Evolutionary conservation across 2,329 filamentous ascomycete genomes (phyloP).

Genomic region (Fusarium sp.): DNA sequence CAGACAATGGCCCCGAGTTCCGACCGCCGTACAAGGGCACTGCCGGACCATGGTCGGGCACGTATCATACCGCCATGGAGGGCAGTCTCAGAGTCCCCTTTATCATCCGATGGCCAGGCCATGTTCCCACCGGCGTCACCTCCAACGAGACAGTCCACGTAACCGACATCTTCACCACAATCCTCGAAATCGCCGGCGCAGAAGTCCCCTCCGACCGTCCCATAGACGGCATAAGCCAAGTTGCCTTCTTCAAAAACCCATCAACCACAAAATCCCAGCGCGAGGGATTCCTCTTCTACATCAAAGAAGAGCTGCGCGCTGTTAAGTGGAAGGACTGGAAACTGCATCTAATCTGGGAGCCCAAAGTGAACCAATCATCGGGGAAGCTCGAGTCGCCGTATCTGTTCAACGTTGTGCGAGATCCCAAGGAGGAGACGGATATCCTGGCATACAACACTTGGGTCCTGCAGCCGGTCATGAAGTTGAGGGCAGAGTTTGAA

Average conservation of each 20-base stretch:
- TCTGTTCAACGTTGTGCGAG: conserved; percentile 47
- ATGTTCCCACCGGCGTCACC: conserved; percentile 39
- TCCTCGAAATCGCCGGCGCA: conserved; percentile 43
- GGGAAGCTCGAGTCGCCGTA: conserved; percentile 50
- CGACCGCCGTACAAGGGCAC: conserved; percentile 48
- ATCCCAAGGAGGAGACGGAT: conserved; percentile 50
- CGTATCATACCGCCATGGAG: conserved; percentile 53
- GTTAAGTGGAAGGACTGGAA: conserved; percentile 53
- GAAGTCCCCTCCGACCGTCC: conserved; percentile 43
- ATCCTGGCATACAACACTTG: conserved; percentile 48
- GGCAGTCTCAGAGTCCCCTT: conserved; percentile 50
- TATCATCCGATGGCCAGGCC: conserved; percentile 50
- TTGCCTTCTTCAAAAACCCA: conserved; percentile 42
- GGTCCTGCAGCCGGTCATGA: conserved; percentile 49
- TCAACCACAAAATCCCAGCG: conserved; percentile 24
- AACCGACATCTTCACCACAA: conserved; percentile 49
- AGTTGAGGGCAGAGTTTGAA: conserved; percentile 41
- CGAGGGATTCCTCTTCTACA: conserved; percentile 49
- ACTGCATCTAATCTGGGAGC: conserved; percentile 50
- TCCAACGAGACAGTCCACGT: conserved; percentile 50
- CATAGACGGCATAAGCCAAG: conserved; percentile 48
- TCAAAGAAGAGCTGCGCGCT: conserved; percentile 50
- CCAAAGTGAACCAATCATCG: conserved; percentile 48
- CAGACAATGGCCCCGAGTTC: conserved; percentile 52
- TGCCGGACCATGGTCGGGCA: conserved; percentile 50